A percentile compares a stretch with the other conserved stretches of the same genome.
These are phyloP conservation scores for Botryotinia convoluta DNA, from an alignment of 2,329 filamentous ascomycete species.

Conservation along the genomic window DNA sequence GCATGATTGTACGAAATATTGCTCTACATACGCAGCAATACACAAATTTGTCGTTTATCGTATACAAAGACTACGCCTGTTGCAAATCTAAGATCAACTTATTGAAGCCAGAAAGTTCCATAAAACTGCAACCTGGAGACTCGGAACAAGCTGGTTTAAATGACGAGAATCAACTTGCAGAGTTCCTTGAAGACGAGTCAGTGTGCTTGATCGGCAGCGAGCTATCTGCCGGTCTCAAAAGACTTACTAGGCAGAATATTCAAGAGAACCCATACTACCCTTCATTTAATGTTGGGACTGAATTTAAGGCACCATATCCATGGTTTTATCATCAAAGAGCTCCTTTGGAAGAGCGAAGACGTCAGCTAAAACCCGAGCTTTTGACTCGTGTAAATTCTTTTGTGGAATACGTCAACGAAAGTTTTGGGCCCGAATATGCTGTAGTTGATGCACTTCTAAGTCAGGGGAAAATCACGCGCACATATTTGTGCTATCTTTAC, in stretches of 20 bases:
- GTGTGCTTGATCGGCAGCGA: slow-evolving; percentile 16
- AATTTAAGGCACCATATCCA: slow-evolving; percentile 18
- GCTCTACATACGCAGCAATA: slow-evolving; percentile 13
- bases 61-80: slow-evolving; percentile 18
- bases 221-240: slow-evolving; percentile 18
- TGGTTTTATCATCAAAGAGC: slow-evolving; percentile 21
- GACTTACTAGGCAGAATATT: slow-evolving; percentile 19
- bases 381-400: slow-evolving; percentile 18
- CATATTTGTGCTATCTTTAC: slow-evolving; percentile 15
- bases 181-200: slow-evolving; percentile 6
- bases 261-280: slow-evolving; percentile 19
- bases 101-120: too few relatives aligned
- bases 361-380: slow-evolving; percentile 18
- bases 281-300: slow-evolving; percentile 18
- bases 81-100: neutral
- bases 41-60: slow-evolving; percentile 15
- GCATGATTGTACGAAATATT: slow-evolving; percentile 15
- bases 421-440: slow-evolving; percentile 18
- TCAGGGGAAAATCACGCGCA: slow-evolving; percentile 15
- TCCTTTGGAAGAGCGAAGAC: slow-evolving; percentile 17
- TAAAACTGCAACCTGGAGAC: neutral
- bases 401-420: slow-evolving; percentile 20
- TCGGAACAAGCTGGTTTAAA: neutral
- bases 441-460: slow-evolving; percentile 11
- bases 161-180: neutral